Evolutionary conservation across 2,329 filamentous ascomycete species (phyloP).

Genomic region (Aspergillus latus): DNA sequence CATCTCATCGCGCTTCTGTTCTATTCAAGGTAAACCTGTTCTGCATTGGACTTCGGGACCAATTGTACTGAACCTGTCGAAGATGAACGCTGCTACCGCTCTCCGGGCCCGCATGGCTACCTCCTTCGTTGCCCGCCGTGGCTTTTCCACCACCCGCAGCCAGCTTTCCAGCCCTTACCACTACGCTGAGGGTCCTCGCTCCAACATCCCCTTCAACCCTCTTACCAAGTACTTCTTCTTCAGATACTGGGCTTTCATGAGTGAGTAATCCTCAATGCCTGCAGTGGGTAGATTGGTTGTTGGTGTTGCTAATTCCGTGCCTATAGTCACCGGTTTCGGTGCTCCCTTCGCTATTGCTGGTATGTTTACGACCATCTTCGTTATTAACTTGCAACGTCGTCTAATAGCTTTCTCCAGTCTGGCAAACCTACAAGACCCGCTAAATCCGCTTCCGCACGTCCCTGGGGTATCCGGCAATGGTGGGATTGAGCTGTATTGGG

Average conservation of each 20-base stretch:
- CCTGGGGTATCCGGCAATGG: slow-evolving; percentile 20
- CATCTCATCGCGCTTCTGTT: slow-evolving; percentile 24
- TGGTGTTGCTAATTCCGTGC: slow-evolving; percentile 38
- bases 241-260: slow-evolving; percentile 79
- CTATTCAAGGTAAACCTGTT: slow-evolving; percentile 34
- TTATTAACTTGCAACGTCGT: neutral
- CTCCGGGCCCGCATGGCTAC: slow-evolving; percentile 65
- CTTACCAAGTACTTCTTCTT: slow-evolving; percentile 80
- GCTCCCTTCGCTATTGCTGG: slow-evolving; percentile 64
- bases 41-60: slow-evolving; percentile 11
- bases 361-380: slow-evolving; percentile 42
- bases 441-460: slow-evolving; percentile 29
- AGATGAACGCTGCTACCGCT: slow-evolving; percentile 76
- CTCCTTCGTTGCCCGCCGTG: slow-evolving; percentile 76
- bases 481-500: slow-evolving; percentile 25
- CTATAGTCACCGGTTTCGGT: slow-evolving; percentile 57
- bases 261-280: slow-evolving; percentile 46
- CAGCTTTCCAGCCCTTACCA: slow-evolving; percentile 91
- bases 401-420: slow-evolving; percentile 51
- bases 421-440: slow-evolving; percentile 66
- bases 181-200: slow-evolving; percentile 93
- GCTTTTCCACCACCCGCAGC: slow-evolving; percentile 87
- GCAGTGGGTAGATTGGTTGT: neutral
- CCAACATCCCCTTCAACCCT: slow-evolving; percentile 97
- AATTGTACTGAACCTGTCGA: slow-evolving; percentile 43